phyloP scores from a whole-genome alignment of 2,329 filamentous ascomycete species.

The Penicillium sp. region DNA sequence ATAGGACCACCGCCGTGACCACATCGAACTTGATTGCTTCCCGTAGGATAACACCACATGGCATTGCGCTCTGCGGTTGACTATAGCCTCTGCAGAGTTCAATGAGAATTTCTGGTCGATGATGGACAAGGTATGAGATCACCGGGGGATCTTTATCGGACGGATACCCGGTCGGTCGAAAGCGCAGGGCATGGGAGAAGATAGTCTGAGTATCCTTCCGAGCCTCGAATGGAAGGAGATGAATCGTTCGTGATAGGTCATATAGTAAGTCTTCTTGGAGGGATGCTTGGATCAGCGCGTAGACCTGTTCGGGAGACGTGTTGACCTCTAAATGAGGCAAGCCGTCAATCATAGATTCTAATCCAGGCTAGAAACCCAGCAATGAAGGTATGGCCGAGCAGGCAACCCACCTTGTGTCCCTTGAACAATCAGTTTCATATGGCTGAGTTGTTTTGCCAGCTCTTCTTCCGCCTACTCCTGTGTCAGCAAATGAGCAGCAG shows the following conservation, averaged over 20 bases:
- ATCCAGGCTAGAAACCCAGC: neutral
- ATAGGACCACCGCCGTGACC: slow-evolving; percentile 83
- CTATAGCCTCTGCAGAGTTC: slow-evolving; percentile 87
- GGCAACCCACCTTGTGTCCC: slow-evolving; percentile 70
- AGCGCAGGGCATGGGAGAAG: slow-evolving; percentile 90
- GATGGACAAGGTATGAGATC: slow-evolving; percentile 79
- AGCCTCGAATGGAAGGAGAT: slow-evolving; percentile 86
- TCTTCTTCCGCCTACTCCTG: slow-evolving; percentile 72
- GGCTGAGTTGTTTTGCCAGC: slow-evolving; percentile 72
- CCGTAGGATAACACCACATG: slow-evolving; percentile 80
- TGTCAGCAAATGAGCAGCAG: slow-evolving; percentile 51
- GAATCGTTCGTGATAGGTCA: slow-evolving; percentile 72
- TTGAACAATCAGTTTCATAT: slow-evolving; percentile 91
- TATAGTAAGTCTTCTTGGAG: slow-evolving; percentile 87
- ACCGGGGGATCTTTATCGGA: slow-evolving; percentile 73
- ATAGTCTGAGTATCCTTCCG: slow-evolving; percentile 94
- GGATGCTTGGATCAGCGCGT: slow-evolving; percentile 74
- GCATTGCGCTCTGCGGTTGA: slow-evolving; percentile 81
- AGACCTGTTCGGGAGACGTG: slow-evolving; percentile 78
- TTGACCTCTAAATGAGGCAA: slow-evolving; percentile 61
- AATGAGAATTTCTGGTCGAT: slow-evolving; percentile 78
- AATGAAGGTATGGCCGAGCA: neutral
- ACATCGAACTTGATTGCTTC: slow-evolving; percentile 89
- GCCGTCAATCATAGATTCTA: slow-evolving; percentile 10
- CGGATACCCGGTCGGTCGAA: slow-evolving; percentile 59